These are phyloP conservation scores for Tilletiopsis washingtonensis DNA, from an alignment of 1,284 basidiomycete species.

Conservation along the genomic window DNA sequence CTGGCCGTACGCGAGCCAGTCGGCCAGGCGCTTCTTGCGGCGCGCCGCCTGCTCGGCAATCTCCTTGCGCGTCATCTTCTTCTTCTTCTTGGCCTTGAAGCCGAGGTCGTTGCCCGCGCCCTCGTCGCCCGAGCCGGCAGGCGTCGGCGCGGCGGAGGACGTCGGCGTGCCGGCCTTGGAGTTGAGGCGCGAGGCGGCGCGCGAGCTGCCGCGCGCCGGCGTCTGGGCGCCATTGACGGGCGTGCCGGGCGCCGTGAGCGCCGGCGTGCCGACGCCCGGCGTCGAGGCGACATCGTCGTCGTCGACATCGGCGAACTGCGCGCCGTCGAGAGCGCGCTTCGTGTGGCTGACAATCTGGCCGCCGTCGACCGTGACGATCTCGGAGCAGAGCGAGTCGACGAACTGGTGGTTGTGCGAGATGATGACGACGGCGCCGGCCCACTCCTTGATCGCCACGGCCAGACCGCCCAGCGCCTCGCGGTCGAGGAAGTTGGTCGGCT, in stretches of 20 bases:
- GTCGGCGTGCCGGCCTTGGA: constrained; percentile 47
- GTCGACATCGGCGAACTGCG: constrained; percentile 55
- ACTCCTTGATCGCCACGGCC: constrained; percentile 90
- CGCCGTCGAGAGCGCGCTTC: constrained; percentile 74
- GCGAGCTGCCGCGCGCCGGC: constrained; percentile 48
- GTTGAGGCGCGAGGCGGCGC: constrained; percentile 47
- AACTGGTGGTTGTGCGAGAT: constrained; percentile 75
- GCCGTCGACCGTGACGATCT: constrained; percentile 61
- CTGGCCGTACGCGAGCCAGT: constrained; percentile 33
- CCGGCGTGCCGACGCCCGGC: constrained; percentile 63
- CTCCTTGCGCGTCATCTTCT: constrained; percentile 45
- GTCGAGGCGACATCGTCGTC: constrained; percentile 52
- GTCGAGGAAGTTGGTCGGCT: constrained; percentile 83
- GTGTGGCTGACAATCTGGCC: constrained; percentile 79
- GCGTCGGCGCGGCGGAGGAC: constrained; percentile 48
- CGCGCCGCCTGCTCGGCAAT: constrained; percentile 46
- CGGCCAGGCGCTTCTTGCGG: constrained; percentile 34
- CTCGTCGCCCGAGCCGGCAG: constrained; percentile 50
- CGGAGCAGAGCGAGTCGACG: constrained; percentile 46
- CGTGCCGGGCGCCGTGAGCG: constrained; percentile 44
- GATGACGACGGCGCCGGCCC: constrained; percentile 92
- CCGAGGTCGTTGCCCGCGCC: constrained; percentile 45
- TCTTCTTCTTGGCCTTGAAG: constrained; percentile 47
- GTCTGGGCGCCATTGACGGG: constrained; percentile 45
- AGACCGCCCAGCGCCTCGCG: constrained; percentile 71